A percentile compares a stretch with the other conserved stretches of the same genome.
These are phyloP conservation scores for Colletotrichum eleusines DNA, from an alignment of 2,329 filamentous ascomycete genomes.

Conservation along the genomic window DNA sequence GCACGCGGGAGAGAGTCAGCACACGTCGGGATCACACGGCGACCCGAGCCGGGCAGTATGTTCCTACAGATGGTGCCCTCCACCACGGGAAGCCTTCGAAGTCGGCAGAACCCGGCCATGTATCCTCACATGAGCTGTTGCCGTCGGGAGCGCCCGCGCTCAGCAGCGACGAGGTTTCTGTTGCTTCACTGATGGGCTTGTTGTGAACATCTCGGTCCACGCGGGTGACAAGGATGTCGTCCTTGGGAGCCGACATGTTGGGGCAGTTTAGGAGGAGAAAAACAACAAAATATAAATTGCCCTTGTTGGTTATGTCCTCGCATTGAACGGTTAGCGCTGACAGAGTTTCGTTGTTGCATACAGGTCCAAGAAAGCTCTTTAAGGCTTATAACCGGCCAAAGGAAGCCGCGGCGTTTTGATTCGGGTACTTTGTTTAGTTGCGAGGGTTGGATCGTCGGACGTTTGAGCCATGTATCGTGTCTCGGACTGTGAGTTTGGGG, in stretches of 20 bases:
- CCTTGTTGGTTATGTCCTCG: neutral
- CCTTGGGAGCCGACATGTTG: slow-evolving; percentile 35
- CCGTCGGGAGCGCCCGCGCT: slow-evolving; percentile 45
- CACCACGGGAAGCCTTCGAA: slow-evolving; percentile 73
- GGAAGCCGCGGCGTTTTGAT: neutral
- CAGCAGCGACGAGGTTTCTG: slow-evolving; percentile 57
- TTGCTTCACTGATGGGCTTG: slow-evolving; percentile 38
- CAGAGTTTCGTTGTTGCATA: slow-evolving; percentile 9
- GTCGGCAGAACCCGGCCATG: slow-evolving; percentile 66
- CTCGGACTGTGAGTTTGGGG: slow-evolving; percentile 3
- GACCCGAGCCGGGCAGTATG: neutral
- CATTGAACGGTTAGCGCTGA: neutral
- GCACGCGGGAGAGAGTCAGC: slow-evolving; percentile 23
- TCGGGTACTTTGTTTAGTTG: neutral
- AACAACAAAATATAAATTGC: neutral
- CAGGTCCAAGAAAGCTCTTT: neutral
- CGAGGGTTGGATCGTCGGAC: neutral
- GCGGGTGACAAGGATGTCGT: slow-evolving; percentile 37
- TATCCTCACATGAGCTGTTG: slow-evolving; percentile 44
- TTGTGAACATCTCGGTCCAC: slow-evolving; percentile 29
- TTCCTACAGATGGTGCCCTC: slow-evolving; percentile 70
- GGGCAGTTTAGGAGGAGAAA: neutral
- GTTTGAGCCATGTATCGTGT: slow-evolving; percentile 24
- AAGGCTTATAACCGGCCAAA: neutral
- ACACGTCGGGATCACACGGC: slow-evolving; percentile 6